Conservation (phyloP, 768 basidiomycete species). For the Pleurotus citrinopileatus region DNA sequence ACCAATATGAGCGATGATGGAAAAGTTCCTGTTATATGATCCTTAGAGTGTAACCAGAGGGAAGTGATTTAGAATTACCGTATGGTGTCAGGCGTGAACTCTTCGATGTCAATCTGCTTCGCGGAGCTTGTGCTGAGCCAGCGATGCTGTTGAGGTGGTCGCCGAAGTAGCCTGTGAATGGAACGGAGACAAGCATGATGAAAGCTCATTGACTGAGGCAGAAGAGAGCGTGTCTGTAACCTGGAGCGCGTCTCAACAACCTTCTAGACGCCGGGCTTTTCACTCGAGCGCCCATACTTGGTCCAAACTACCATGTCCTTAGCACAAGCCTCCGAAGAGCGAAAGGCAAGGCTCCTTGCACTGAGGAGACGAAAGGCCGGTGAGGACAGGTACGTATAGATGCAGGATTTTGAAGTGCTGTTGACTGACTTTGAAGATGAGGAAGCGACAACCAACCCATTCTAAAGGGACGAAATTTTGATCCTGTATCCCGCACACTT, state of each 20-base stretch:
- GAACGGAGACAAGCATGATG: constrained; percentile 24
- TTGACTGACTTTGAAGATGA: background rate
- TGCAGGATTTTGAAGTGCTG: background rate
- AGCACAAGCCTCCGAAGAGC: constrained; percentile 72
- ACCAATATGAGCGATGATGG: constrained; percentile 97
- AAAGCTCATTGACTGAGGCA: constrained; percentile 23
- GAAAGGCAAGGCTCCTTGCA: constrained; percentile 79
- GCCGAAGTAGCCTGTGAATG: constrained; percentile 20
- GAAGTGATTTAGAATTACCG: constrained; percentile 49
- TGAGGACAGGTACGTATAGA: constrained; percentile 45
- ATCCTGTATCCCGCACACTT: constrained; percentile 80
- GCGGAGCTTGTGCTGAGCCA: constrained; percentile 23
- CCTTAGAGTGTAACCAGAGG: no score
- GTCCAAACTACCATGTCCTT: constrained; percentile 47
- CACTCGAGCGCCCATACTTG: background rate
- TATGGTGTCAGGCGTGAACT: constrained; percentile 66
- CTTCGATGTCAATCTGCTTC: constrained; percentile 50
- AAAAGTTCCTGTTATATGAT: constrained; percentile 74
- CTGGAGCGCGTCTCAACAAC: no score
- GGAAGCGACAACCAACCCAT: constrained; percentile 39
- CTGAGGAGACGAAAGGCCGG: constrained; percentile 73
- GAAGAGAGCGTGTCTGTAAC: background rate
- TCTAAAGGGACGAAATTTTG: constrained; percentile 80
- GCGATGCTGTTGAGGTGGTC: constrained; percentile 28
- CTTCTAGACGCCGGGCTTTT: no score